Evolutionary conservation across 208 protist genomes (phyloP).

Genomic region (Sergeia podlipaevii): DNA sequence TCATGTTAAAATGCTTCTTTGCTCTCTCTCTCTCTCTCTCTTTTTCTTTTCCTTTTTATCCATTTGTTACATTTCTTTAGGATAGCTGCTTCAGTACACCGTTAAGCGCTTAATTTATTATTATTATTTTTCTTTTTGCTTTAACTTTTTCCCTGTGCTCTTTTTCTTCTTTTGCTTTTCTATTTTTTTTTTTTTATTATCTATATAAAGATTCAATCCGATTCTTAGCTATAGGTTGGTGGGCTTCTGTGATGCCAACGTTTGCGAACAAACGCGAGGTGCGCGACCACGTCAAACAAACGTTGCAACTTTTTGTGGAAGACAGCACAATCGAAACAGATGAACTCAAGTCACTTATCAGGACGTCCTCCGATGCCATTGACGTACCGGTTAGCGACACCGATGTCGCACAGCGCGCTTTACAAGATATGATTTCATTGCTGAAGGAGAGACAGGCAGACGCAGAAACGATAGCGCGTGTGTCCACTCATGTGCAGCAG

Average conservation of each 20-base stretch:
- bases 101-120: no score
- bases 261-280: slow-evolving; percentile 67
- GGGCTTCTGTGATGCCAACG: slow-evolving; percentile 9
- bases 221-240: background rate
- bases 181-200: background rate
- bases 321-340: slow-evolving; percentile 51
- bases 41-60: no score
- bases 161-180: background rate
- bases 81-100: no score
- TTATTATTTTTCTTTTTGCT: slow-evolving; percentile 3
- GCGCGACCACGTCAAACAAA: slow-evolving; percentile 49
- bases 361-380: slow-evolving; percentile 37
- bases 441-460: background rate
- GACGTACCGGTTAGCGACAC: slow-evolving; percentile 12
- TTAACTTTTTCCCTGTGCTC: slow-evolving; percentile 2
- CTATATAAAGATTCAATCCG: background rate
- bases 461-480: slow-evolving; percentile 1
- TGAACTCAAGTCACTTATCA: slow-evolving; percentile 51
- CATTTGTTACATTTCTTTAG: no score
- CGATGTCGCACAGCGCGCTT: background rate
- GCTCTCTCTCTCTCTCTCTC: background rate
- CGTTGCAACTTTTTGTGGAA: slow-evolving; percentile 43
- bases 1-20: slow-evolving; percentile 1
- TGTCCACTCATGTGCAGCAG: background rate
- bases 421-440: no score